phyloP scores from a whole-genome alignment of 768 basidiomycete genomes.

The Galerina sulciceps region DNA sequence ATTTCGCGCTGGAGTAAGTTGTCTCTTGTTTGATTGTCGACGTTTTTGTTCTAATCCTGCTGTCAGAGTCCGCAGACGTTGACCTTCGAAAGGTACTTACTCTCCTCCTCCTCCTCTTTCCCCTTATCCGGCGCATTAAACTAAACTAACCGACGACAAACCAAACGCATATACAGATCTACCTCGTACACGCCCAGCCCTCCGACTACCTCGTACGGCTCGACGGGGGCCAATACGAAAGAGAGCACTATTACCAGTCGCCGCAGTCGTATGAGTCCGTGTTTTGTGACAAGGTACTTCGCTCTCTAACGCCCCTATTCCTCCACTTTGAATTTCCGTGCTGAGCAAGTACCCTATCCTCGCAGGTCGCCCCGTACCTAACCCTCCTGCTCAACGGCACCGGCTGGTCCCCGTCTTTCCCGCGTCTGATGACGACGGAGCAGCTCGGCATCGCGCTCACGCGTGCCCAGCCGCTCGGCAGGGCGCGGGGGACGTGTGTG shows the following conservation, averaged over 20 bases:
- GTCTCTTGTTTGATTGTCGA: neutral
- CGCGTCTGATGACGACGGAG: constrained; percentile 74
- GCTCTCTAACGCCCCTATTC: neutral
- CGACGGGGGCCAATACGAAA: constrained; percentile 61
- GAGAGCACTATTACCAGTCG: constrained; percentile 73
- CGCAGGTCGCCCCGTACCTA: constrained; percentile 81
- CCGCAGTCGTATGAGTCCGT: constrained; percentile 68
- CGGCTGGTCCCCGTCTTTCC: constrained; percentile 81
- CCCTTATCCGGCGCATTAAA: no score
- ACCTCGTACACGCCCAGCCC: constrained; percentile 73
- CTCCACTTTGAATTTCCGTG: no score
- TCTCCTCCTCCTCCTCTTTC: no score
- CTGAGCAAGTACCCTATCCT: neutral
- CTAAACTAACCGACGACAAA: no score
- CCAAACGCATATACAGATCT: no score
- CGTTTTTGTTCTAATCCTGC: neutral
- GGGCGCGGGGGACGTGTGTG: constrained; percentile 67
- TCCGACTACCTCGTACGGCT: constrained; percentile 69
- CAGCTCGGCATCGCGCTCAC: constrained; percentile 58
- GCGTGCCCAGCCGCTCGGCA: constrained; percentile 52
- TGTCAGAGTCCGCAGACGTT: constrained; percentile 4
- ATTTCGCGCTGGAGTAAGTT: constrained; percentile 56
- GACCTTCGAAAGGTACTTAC: constrained; percentile 52
- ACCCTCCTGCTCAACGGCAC: constrained; percentile 86
- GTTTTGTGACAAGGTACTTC: constrained; percentile 67